Base-by-base conservation (phyloP, 441 rosid species). In the Erysimum cheiri region DNA sequence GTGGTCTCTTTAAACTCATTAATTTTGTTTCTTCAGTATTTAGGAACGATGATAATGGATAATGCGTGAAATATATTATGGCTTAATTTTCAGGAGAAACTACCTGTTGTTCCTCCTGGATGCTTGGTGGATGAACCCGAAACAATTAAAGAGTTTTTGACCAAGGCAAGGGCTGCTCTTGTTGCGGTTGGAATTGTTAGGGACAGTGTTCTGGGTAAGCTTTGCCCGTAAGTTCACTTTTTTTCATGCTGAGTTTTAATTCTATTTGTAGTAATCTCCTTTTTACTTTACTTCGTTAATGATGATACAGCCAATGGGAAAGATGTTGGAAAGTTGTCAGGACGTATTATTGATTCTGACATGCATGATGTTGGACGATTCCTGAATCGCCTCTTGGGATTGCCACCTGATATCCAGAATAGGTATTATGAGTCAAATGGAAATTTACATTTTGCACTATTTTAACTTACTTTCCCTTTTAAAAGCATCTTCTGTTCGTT, bases 341-440 rank as follows among this genome's bases (percentile, higher is more conserved):
- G 98, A 56, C 98, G 99, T 64, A 95, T 95, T 72, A 82, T 92
- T 82, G 99, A 95, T 84, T 92, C 99, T 19, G 98, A 95, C 71
- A 95, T 95, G 97, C 99, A 95, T 67, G 99, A 95, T 72, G 94
- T 92, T 76, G 99, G 98, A 24, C 91, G 99, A 73, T 95, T 95
- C 77, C 86, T 95, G 55, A 95, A 95, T 81, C 90, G 99, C 36
- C 93, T 95, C 70, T 81, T 95, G 62, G 99, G 99, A 64, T 83
- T 95, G 80, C 97, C 99, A 60, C 95, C 98, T 60, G 97, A 92
- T 63, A 95, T 95, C 76, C 99, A 92, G 73, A 95, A 95, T 78
- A 88, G 97, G 99, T 76, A 71, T 46, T 29, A 59, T 60, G 4
- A 6, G 33, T 85, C 29, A 67, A 72, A 40, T 13, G 40, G 8